Percentiles rank a stretch among this genome's conserved stretches.
Conservation (phyloP, 441 rosid species). For the Raphanus hybrid region DNA sequence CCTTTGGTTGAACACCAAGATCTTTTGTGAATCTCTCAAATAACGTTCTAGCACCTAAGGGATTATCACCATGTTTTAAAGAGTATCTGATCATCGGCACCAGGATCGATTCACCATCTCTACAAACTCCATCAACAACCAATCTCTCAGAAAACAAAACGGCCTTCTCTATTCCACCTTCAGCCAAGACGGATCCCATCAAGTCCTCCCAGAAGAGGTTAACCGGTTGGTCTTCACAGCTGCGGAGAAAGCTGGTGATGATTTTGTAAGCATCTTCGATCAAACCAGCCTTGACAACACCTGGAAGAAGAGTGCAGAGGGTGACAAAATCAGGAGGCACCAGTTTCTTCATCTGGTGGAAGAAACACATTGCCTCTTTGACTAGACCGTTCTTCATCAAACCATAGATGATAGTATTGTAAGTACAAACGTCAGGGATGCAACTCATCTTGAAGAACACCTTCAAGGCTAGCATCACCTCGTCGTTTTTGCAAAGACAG, state of each 20-base stretch:
- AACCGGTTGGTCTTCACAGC: conserved; percentile 32
- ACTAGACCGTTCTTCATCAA: conserved; percentile 64
- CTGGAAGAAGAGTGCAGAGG: conserved; percentile 88
- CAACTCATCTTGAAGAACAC: conserved; percentile 73
- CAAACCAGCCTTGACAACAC: conserved; percentile 67
- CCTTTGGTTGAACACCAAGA: conserved; percentile 60
- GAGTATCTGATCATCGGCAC: conserved; percentile 43
- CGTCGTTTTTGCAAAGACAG: conserved; percentile 92
- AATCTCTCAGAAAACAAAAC: no score
- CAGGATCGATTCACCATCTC: no score
- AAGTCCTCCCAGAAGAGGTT: conserved; percentile 67
- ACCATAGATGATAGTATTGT: conserved; percentile 82
- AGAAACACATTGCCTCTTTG: conserved; percentile 72
- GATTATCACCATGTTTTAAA: conserved; percentile 58
- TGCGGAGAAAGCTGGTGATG: conserved; percentile 58
- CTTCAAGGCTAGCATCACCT: conserved; percentile 70
- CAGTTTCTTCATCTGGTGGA: conserved; percentile 87
- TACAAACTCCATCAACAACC: no score
- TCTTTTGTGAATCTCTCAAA: conserved; percentile 64
- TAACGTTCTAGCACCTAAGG: conserved; percentile 55
- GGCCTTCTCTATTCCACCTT: no score
- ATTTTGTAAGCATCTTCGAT: conserved; percentile 76
- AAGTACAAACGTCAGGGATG: conserved; percentile 79
- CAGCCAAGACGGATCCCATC: no score
- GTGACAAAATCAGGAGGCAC: conserved; percentile 80